These are phyloP conservation scores for Geotrichum klebahnii DNA, from an alignment of 1,139 yeast species.

Conservation along the genomic window DNA sequence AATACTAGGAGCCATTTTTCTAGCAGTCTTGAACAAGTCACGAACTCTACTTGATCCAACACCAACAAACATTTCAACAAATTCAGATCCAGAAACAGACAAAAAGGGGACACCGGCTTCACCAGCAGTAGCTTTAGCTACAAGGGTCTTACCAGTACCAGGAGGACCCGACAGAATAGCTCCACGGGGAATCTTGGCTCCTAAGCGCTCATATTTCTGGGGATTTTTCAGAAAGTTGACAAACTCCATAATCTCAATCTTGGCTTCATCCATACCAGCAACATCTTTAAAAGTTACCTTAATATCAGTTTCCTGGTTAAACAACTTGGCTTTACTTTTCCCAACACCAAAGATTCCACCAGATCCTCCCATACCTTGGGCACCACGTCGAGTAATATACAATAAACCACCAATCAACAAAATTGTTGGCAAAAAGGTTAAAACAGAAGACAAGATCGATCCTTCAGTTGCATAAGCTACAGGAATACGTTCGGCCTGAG, in stretches of 20 bases:
- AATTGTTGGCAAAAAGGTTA: conserved; percentile 78
- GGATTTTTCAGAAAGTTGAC: conserved; percentile 90
- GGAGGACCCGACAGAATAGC: conserved; percentile 97
- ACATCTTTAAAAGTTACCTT: conserved; percentile 86
- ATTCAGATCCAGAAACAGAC: conserved; percentile 94
- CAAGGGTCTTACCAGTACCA: conserved; percentile 95
- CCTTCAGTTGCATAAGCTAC: conserved; percentile 66
- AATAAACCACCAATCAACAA: conserved; percentile 81
- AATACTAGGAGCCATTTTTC: conserved; percentile 90
- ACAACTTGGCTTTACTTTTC: conserved; percentile 75
- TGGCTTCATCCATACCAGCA: conserved; percentile 96
- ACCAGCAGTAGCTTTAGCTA: conserved; percentile 98
- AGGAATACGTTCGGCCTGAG: conserved; percentile 68
- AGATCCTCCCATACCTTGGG: conserved; percentile 44
- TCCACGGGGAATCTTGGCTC: conserved; percentile 97
- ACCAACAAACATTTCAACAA: conserved; percentile 99
- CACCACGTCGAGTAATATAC: conserved; percentile 62
- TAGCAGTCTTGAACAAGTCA: conserved; percentile 85
- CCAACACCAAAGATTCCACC: conserved; percentile 56
- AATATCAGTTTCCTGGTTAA: conserved; percentile 86
- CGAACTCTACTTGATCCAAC: conserved; percentile 98
- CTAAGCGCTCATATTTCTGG: conserved; percentile 80
- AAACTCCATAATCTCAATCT: conserved; percentile 95
- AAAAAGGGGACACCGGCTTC: conserved; percentile 96
- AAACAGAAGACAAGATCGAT: conserved; percentile 52